Conservation (phyloP, 2,329 filamentous ascomycete species). For the Talaromyces rugulosus region DNA sequence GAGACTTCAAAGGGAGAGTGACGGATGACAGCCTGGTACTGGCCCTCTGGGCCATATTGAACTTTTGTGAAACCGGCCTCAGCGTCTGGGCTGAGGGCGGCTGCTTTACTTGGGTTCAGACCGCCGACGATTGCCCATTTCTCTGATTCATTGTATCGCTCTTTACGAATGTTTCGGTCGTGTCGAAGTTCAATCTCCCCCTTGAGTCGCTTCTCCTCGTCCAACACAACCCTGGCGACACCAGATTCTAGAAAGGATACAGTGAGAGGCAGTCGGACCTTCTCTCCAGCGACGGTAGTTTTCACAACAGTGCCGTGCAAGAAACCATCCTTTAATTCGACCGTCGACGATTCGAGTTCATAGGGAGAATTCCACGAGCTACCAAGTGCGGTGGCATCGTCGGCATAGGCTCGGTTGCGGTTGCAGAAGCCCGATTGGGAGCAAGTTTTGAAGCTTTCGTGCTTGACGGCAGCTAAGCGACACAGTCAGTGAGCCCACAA, state of each 20-base stretch:
- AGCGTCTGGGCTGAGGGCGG: slow-evolving; percentile 63
- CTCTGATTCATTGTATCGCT: slow-evolving; percentile 88
- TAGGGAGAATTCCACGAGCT: slow-evolving; percentile 78
- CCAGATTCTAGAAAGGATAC: slow-evolving; percentile 89
- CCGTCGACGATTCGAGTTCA: slow-evolving; percentile 64
- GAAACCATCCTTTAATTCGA: slow-evolving; percentile 73
- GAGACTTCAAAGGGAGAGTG: slow-evolving; percentile 80
- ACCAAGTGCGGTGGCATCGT: slow-evolving; percentile 63
- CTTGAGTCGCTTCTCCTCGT: slow-evolving; percentile 86
- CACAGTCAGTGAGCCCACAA: background rate
- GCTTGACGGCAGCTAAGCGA: slow-evolving; percentile 72
- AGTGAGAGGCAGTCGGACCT: slow-evolving; percentile 74
- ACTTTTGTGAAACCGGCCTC: slow-evolving; percentile 66
- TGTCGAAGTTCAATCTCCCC: slow-evolving; percentile 85
- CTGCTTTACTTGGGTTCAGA: slow-evolving; percentile 65
- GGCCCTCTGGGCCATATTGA: slow-evolving; percentile 70
- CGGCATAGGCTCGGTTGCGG: slow-evolving; percentile 85
- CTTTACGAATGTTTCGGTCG: slow-evolving; percentile 77
- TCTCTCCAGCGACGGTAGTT: slow-evolving; percentile 63
- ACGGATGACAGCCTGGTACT: slow-evolving; percentile 77
- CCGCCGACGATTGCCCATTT: slow-evolving; percentile 84
- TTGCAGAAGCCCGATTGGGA: slow-evolving; percentile 95
- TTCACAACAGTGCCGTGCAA: slow-evolving; percentile 80
- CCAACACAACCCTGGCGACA: slow-evolving; percentile 78
- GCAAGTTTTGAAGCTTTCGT: slow-evolving; percentile 96